These are phyloP conservation scores for Aspergillus cristatus DNA, from an alignment of 495 filamentous ascomycete species.

Conservation along the genomic window DNA sequence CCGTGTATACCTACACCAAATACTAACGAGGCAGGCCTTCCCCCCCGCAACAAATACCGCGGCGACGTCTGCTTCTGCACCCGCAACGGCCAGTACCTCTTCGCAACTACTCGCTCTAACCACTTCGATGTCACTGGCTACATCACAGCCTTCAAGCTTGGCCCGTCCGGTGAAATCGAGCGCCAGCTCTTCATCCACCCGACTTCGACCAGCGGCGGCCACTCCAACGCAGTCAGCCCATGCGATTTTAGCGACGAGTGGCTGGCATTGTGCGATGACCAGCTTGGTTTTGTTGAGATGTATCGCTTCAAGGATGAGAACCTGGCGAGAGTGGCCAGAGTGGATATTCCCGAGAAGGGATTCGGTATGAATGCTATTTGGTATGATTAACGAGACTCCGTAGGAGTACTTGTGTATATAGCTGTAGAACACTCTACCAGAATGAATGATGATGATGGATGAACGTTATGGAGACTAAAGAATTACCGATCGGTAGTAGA, in stretches of 20 bases:
- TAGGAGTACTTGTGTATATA: too few relatives aligned
- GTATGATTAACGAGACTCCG: slow-evolving; percentile 52
- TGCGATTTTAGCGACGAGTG: slow-evolving; percentile 78
- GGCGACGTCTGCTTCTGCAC: slow-evolving; percentile 68
- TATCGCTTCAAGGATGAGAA: slow-evolving; percentile 76
- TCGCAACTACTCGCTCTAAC: slow-evolving; percentile 74
- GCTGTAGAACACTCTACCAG: too few relatives aligned
- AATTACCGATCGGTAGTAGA: neutral
- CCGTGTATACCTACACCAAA: slow-evolving; percentile 24
- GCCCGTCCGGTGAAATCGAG: slow-evolving; percentile 61
- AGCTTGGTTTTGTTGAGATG: slow-evolving; percentile 77
- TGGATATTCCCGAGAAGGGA: slow-evolving; percentile 67
- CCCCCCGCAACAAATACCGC: slow-evolving; percentile 51
- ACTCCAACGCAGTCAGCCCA: slow-evolving; percentile 74
- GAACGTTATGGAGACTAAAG: too few relatives aligned
- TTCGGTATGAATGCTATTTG: slow-evolving; percentile 89
- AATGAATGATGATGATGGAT: too few relatives aligned
- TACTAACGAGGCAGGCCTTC: too few relatives aligned
- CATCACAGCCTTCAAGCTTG: slow-evolving; percentile 65
- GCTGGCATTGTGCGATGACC: slow-evolving; percentile 76
- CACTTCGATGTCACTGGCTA: slow-evolving; percentile 67
- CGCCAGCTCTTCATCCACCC: slow-evolving; percentile 69
- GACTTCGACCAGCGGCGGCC: slow-evolving; percentile 75
- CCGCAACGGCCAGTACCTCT: slow-evolving; percentile 57
- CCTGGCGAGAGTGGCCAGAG: slow-evolving; percentile 61